phyloP scores from a whole-genome alignment of 306 rosid genomes.

The Citrullus colocynthis region DNA sequence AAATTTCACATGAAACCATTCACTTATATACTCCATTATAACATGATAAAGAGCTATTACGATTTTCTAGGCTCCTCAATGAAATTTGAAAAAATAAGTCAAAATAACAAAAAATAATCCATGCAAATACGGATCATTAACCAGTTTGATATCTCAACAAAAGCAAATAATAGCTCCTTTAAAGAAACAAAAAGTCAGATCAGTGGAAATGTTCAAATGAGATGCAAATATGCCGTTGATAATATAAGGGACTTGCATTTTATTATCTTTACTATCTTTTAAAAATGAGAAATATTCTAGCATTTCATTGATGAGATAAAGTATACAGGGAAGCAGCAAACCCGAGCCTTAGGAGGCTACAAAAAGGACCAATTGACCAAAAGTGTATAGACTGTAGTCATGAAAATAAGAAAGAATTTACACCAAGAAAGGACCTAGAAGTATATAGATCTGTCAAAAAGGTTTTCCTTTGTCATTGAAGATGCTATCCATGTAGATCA shows the following conservation, averaged over 20 bases:
- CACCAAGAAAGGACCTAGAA: neutral
- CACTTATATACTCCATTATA: neutral
- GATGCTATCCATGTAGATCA: neutral
- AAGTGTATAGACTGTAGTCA: neutral
- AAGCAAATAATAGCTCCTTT: neutral
- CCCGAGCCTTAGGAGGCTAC: neutral
- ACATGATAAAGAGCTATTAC: neutral
- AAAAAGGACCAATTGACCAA: neutral
- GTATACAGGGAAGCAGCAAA: neutral
- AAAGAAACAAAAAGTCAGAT: neutral
- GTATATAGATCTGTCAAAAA: neutral
- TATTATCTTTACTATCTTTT: neutral
- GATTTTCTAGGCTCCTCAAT: neutral
- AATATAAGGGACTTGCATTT: neutral
- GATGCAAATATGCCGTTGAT: neutral
- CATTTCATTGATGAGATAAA: neutral
- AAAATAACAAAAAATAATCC: neutral
- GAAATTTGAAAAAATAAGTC: neutral
- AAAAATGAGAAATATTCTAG: neutral
- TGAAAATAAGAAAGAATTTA: neutral
- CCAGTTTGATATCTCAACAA: neutral
- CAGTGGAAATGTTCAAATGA: neutral
- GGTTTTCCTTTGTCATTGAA: neutral
- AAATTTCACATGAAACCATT: neutral
- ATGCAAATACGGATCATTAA: neutral